phyloP scores from a whole-genome alignment of 2,329 filamentous ascomycete genomes.

The Colletotrichum sansevieriae region DNA sequence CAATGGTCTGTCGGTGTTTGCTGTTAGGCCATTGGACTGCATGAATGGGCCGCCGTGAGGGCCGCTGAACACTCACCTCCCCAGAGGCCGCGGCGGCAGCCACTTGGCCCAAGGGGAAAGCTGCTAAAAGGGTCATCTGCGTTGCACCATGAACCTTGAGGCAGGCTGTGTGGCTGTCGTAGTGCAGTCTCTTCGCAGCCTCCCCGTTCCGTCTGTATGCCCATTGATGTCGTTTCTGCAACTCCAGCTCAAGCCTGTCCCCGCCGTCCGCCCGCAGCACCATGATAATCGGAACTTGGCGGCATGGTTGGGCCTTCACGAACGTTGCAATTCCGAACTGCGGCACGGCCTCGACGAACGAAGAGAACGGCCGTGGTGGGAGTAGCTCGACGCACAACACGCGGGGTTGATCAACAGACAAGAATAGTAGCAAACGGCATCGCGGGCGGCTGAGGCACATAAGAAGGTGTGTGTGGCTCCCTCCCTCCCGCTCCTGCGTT shows the following conservation, averaged over 20 bases:
- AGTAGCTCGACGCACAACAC: conserved; percentile 24
- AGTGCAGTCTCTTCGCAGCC: conserved; percentile 10
- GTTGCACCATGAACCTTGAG: conserved; percentile 10
- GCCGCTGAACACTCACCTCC: conserved; percentile 2
- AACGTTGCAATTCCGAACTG: conserved; percentile 10
- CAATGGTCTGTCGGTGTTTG: neutral
- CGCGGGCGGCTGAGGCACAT: conserved; percentile 31
- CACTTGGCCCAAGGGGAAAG: conserved; percentile 15
- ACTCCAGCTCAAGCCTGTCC: neutral
- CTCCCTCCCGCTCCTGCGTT: conserved; percentile 28
- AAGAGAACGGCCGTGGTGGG: neutral
- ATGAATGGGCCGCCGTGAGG: conserved; percentile 7
- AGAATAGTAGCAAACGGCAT: conserved; percentile 36
- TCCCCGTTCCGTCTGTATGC: neutral
- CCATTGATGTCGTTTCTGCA: conserved; percentile 8
- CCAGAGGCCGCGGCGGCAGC: conserved; percentile 6
- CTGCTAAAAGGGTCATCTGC: conserved; percentile 9
- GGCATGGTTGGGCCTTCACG: neutral
- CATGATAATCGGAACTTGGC: conserved; percentile 13
- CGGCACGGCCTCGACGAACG: neutral
- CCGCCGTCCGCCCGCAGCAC: neutral
- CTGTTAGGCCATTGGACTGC: conserved; percentile 1
- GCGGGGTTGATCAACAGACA: conserved; percentile 16
- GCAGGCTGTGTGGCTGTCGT: neutral
- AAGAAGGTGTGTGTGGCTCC: conserved; percentile 22